Evolutionary conservation across 73 alveolate species (phyloP).

Genomic region (Symbiodinium natans): DNA sequence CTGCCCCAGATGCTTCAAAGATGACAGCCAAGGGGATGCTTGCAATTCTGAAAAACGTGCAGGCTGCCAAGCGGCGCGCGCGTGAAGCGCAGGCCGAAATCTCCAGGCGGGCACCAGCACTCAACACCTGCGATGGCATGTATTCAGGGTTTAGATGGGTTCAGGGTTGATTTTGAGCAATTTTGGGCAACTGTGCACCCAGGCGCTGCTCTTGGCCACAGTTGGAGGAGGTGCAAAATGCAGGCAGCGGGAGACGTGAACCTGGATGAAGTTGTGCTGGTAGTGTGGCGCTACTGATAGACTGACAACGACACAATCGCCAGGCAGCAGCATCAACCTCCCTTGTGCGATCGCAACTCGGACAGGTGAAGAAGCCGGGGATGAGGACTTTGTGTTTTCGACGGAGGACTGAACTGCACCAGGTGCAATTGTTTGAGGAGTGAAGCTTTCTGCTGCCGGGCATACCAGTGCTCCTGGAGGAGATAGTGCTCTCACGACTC

Average conservation of each 20-base stretch:
- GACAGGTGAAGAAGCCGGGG: slow-evolving; percentile 53
- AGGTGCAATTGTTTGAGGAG: neutral
- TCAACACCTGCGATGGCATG: too few species aligned
- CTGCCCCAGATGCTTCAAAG: neutral
- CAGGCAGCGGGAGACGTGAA: too few species aligned
- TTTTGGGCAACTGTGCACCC: too few species aligned
- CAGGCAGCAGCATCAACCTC: too few species aligned
- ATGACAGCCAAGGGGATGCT: neutral
- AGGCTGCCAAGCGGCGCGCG: slow-evolving; percentile 75
- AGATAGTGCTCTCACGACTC: slow-evolving; percentile 82
- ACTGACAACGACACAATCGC: too few species aligned
- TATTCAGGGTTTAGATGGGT: too few species aligned
- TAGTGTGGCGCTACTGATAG: too few species aligned
- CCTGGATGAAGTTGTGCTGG: too few species aligned
- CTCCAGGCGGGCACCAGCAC: slow-evolving; percentile 52
- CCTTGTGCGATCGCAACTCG: too few species aligned
- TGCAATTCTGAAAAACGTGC: neutral
- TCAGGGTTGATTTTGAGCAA: too few species aligned
- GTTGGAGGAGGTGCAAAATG: neutral
- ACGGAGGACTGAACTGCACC: slow-evolving; percentile 16
- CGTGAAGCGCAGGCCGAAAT: slow-evolving; percentile 49
- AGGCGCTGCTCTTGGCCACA: slow-evolving; percentile 6
- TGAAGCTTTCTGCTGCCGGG: neutral
- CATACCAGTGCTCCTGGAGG: too few species aligned
- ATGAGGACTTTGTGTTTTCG: slow-evolving; percentile 73